phyloP scores from a whole-genome alignment of 1,139 yeast species.

The Scheffersomyces segobiensis region DNA sequence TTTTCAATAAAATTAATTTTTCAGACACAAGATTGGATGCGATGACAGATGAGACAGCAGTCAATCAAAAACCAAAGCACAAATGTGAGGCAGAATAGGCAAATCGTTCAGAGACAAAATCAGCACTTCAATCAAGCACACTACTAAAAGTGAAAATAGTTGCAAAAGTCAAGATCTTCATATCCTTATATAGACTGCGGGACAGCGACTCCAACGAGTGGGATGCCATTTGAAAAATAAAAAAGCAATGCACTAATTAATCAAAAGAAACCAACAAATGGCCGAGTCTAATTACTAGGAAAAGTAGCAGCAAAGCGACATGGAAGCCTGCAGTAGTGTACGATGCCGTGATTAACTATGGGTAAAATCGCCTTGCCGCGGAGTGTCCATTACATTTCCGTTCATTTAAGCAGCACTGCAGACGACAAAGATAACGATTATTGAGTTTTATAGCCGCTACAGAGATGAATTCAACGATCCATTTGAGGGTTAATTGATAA shows the following conservation, averaged over 20 bases:
- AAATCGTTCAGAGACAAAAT: background rate
- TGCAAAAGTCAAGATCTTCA: background rate
- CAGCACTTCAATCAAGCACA: background rate
- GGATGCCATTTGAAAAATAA: background rate
- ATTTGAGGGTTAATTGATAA: background rate
- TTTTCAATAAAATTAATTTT: no score
- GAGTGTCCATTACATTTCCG: background rate
- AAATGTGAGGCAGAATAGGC: background rate
- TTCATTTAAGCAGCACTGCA: background rate
- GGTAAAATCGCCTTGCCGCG: slow-evolving; percentile 1
- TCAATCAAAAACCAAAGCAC: background rate
- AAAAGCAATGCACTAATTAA: background rate
- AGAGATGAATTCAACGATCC: background rate
- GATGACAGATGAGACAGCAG: background rate
- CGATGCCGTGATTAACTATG: background rate
- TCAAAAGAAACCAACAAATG: background rate
- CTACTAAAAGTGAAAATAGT: background rate
- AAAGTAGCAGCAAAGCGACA: background rate
- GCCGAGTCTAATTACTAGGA: slow-evolving; percentile 9
- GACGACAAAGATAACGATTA: background rate
- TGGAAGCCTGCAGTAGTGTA: background rate
- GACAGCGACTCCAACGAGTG: background rate
- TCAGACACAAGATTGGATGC: background rate
- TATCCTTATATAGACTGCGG: background rate
- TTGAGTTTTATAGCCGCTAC: background rate